Base-by-base conservation (phyloP, 106 monocot species). In the Allium sativum region DNA sequence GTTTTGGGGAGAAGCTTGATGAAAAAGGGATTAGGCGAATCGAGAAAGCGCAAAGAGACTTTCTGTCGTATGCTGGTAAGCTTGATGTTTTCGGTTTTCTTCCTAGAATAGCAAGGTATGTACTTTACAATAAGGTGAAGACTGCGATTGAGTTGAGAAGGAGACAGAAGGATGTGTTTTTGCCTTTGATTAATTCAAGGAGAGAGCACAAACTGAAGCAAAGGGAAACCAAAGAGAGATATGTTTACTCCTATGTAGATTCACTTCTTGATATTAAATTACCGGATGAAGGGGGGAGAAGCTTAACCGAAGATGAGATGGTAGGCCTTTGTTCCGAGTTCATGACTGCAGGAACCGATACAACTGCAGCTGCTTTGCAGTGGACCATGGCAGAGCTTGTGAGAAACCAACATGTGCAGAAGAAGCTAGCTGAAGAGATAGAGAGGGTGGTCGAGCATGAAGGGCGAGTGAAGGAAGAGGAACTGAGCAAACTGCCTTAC, bases 371-470 rank as follows among this genome's bases (percentile, higher is more conserved):
- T 6, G 64, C 69, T 15, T 57, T 81, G 59, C 54, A 81, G 55
- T 81, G 76, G 81, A 68, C 64, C 54, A 73, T 81, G 76, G 72
- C 71, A 15, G 53, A 81, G 56, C 67, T 76, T 1, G 69, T 65
- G 18, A 65, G 42, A 46, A 15, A 58, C 31, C 57, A 22, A 12
- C 42, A 10, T 42, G 58, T 77, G 50, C 81, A 81, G 70, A 22
- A 48, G 18, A 81, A 73, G 64, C 59, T 81, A 8, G 9, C 22
- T 43, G 67, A 68, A 12, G 70, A 71, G 58, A 70, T 70, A 15
- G 50, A 50, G 40, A 16, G 21, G 20, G 20, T 47, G 9, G 40
- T 3, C 15, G 42, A 0, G 3, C 18, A 11, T 14, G 40, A 18
- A 17, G 48, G 18, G 44, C 53, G 17, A 40, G 10, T 66, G 31